These are phyloP conservation scores for Stachybotrys chlorohalonatus DNA, from an alignment of 2,329 filamentous ascomycete species.

Conservation along the genomic window DNA sequence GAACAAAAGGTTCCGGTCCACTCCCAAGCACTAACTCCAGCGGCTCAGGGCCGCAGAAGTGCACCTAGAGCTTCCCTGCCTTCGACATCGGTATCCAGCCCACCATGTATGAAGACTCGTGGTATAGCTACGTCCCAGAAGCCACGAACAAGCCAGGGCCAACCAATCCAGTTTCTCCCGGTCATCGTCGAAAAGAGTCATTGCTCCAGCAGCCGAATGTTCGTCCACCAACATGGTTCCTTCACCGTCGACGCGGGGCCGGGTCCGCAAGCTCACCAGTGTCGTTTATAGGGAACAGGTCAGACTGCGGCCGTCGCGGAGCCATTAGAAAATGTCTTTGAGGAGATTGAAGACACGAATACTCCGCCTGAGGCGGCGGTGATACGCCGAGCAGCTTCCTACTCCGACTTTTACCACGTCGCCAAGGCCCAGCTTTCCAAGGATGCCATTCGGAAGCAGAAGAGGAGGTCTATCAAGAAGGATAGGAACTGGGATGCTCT, in stretches of 20 bases:
- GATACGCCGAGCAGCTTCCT: slow-evolving; percentile 59
- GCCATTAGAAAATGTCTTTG: slow-evolving; percentile 48
- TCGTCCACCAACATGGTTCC: slow-evolving; percentile 14
- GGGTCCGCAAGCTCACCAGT: slow-evolving; percentile 13
- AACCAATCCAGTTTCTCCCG: slow-evolving; percentile 32
- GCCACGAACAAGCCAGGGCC: slow-evolving; percentile 33
- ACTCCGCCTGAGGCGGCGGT: slow-evolving; percentile 59
- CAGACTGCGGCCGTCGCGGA: slow-evolving; percentile 42
- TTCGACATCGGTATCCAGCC: slow-evolving; percentile 1
- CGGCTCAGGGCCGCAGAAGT: slow-evolving; percentile 2
- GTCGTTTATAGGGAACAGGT: slow-evolving; percentile 37
- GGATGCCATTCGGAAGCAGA: slow-evolving; percentile 30
- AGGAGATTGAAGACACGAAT: slow-evolving; percentile 45
- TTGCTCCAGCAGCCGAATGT: slow-evolving; percentile 60
- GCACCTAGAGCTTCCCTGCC: background rate
- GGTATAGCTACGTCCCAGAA: slow-evolving; percentile 70
- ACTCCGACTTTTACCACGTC: slow-evolving; percentile 65
- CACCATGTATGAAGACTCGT: slow-evolving; percentile 73
- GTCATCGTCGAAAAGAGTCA: slow-evolving; percentile 59
- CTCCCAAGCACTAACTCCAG: slow-evolving; percentile 7
- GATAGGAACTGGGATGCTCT: slow-evolving; percentile 43
- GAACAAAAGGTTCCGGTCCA: slow-evolving; percentile 17
- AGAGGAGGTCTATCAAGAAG: slow-evolving; percentile 27
- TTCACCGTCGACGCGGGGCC: slow-evolving; percentile 5
- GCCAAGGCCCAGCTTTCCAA: slow-evolving; percentile 48